Base-by-base conservation (phyloP, 1,139 yeast species). In the Magnusiomyces suaveolens region DNA sequence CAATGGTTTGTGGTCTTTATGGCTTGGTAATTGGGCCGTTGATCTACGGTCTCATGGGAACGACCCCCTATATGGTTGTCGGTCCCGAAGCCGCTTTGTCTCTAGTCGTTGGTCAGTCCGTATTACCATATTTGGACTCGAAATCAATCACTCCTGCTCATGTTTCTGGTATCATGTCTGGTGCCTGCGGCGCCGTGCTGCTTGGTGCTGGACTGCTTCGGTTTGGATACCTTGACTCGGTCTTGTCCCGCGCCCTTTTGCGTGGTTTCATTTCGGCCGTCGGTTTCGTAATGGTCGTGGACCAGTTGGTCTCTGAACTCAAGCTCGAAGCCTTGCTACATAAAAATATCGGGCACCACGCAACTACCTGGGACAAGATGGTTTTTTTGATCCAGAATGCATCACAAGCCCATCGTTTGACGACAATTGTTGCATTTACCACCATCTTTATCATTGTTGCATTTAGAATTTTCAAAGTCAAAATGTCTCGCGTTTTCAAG, bases 41-140 rank as follows among this genome's bases (percentile, higher is more conserved):
- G 51, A 76, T 92, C 2, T 92, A 92, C 66, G 76, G 87, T 52
- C 61, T 90, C 1, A 78, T 90, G 65, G 97, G 98, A 0, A 83
- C 96, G 26, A 96, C 89, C 1, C 97, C 97, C 0, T 95, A 86
- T 64, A 87, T 92, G 96, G 85, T 90, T 54, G 95, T 90, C 4
- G 97, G 97, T 0, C 98, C 98, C 0, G 98, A 92, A 66, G 94
- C 92, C 8, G 96, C 97, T 1, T 85, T 90, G 32, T 86, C 95
- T 1, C 75, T 92, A 66, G 84, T 92, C 46, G 87, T 92, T 1
- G 97, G 97, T 1, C 96, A 88, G 66, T 89, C 94, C 0, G 84
- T 89, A n/a, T 88, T 86, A 59, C 73, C 73, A 1, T 71, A 68
- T 51, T 57, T n/a, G 38, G 32, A 46, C 25, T 18, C 25, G 3